A percentile compares a stretch with the other conserved stretches of the same genome.
phyloP scores from a whole-genome alignment of 169 alveolate genomes.

The Eimeria brunetti region DNA sequence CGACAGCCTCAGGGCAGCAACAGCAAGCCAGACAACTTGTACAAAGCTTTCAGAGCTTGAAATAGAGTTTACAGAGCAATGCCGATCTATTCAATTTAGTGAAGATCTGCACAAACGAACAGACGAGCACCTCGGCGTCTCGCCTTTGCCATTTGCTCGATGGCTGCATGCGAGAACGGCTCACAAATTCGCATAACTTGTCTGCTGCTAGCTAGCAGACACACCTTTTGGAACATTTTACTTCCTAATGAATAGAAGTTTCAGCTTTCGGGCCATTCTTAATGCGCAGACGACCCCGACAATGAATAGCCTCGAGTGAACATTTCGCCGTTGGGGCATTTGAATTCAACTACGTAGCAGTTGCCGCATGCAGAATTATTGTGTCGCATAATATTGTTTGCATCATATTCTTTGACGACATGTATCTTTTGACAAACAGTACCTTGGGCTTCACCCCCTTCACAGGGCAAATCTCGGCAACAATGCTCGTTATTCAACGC shows the following conservation, averaged over 20 bases:
- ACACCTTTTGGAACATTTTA: background rate
- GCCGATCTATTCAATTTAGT: background rate
- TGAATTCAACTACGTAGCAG: background rate
- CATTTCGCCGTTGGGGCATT: background rate
- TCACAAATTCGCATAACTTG: background rate
- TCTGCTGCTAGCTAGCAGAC: background rate
- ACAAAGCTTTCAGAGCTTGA: background rate
- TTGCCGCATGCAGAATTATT: background rate
- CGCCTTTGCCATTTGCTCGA: background rate
- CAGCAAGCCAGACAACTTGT: background rate
- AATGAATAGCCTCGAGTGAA: background rate
- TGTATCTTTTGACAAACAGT: background rate
- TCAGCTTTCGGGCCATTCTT: background rate
- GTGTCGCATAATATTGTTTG: background rate
- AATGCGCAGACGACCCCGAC: background rate
- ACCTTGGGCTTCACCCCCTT: background rate
- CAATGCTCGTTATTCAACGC: background rate
- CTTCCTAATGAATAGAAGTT: background rate
- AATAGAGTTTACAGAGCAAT: background rate
- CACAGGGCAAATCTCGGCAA: background rate
- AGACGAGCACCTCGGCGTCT: background rate
- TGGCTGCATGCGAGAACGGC: conserved; percentile 8
- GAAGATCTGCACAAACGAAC: background rate
- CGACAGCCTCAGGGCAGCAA: background rate
- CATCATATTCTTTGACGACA: background rate